phyloP scores from a whole-genome alignment of 192 early-diverging fungal species.

The Spizellomyces sp. region DNA sequence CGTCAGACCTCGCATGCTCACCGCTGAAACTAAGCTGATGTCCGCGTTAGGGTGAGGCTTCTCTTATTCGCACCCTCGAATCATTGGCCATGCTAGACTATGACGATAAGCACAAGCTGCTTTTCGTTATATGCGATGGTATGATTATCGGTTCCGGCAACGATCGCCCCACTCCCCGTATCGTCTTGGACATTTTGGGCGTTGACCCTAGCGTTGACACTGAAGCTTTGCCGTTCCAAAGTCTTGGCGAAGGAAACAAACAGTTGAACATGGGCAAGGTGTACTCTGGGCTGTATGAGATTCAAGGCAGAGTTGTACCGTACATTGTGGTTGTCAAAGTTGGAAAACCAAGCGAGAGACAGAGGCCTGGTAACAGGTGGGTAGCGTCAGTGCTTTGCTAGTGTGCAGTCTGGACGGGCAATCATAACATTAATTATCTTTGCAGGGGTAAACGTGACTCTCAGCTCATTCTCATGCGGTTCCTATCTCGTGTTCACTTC shows the following conservation, averaged over 20 bases:
- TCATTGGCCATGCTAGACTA: conserved; percentile 90
- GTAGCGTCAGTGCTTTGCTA: conserved; percentile 29
- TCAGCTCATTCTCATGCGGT: conserved; percentile 97
- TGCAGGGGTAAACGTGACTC: conserved; percentile 93
- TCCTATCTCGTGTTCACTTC: conserved; percentile 96
- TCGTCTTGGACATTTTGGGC: conserved; percentile 95
- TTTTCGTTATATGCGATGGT: conserved; percentile 96
- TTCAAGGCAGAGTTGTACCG: conserved; percentile 90
- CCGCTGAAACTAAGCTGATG: background rate
- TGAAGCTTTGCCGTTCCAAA: conserved; percentile 75
- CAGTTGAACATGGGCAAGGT: conserved; percentile 94
- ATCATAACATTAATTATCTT: background rate
- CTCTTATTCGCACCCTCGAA: conserved; percentile 88
- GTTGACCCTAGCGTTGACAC: conserved; percentile 82
- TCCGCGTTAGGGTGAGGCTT: conserved; percentile 71
- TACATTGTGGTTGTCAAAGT: conserved; percentile 97
- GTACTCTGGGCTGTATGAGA: conserved; percentile 95
- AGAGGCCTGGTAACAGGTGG: conserved; percentile 88
- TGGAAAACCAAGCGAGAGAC: conserved; percentile 81
- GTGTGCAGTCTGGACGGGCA: background rate
- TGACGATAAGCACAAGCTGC: conserved; percentile 96
- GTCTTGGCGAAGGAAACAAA: conserved; percentile 77
- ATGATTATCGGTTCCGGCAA: conserved; percentile 95
- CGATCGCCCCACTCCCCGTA: conserved; percentile 93
- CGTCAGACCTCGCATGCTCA: no score